Evolutionary conservation across 2,329 filamentous ascomycete species (phyloP).

Genomic region (Thelonectria rubi): DNA sequence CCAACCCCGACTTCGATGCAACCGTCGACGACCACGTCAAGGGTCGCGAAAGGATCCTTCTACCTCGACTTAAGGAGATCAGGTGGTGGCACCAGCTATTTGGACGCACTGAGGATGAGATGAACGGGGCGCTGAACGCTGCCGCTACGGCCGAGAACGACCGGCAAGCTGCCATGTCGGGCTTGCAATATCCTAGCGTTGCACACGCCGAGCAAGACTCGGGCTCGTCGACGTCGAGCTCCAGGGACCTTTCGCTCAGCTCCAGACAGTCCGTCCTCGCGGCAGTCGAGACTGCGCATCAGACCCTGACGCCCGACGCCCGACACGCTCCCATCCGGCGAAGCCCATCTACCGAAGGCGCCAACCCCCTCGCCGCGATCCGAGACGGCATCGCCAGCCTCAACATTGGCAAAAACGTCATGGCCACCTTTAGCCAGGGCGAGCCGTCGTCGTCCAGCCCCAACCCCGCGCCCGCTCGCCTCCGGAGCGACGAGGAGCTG

Average conservation of each 20-base stretch:
- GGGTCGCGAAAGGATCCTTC: constrained; percentile 83
- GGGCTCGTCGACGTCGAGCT: constrained; percentile 44
- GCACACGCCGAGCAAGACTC: constrained; percentile 41
- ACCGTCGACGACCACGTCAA: constrained; percentile 80
- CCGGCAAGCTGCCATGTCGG: constrained; percentile 49
- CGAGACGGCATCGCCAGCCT: constrained; percentile 59
- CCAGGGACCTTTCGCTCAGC: constrained; percentile 51
- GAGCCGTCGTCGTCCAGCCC: constrained; percentile 36
- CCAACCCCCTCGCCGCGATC: constrained; percentile 56
- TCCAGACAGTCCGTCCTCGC: constrained; percentile 64
- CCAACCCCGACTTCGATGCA: constrained; percentile 80
- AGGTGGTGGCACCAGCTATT: constrained; percentile 95
- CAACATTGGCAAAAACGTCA: constrained; percentile 58
- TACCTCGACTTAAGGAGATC: constrained; percentile 80
- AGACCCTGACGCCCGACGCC: constrained; percentile 56
- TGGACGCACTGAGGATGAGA: constrained; percentile 86
- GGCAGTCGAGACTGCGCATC: constrained; percentile 67
- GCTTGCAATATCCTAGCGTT: constrained; percentile 44
- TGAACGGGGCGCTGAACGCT: constrained; percentile 77
- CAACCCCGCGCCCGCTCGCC: constrained; percentile 30
- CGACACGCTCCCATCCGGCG: constrained; percentile 51
- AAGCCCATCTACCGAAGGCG: constrained; percentile 56
- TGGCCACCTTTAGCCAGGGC: constrained; percentile 47
- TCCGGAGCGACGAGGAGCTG: constrained; percentile 53
- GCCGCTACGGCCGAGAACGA: constrained; percentile 61